Conservation (phyloP, 2,329 filamentous ascomycete genomes). For the Aspergillus sp. region DNA sequence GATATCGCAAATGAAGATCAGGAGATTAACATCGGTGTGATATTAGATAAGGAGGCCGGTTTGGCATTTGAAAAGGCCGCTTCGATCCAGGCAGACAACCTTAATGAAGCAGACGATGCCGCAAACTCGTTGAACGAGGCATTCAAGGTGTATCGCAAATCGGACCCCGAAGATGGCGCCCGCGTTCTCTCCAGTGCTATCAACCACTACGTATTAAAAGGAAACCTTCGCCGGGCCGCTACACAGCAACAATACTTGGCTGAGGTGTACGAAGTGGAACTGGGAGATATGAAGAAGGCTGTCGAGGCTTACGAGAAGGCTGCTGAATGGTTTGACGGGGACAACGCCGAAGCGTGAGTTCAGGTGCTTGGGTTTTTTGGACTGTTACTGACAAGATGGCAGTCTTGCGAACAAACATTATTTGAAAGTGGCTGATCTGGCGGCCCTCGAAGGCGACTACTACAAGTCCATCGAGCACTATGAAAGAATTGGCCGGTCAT, state of each 20-base stretch:
- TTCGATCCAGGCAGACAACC: slow-evolving; percentile 67
- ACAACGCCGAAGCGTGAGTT: slow-evolving; percentile 69
- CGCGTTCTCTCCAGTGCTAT: slow-evolving; percentile 74
- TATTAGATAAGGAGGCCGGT: slow-evolving; percentile 72
- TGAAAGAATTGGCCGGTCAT: slow-evolving; percentile 72
- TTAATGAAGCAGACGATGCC: slow-evolving; percentile 88
- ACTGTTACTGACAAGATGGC: neutral
- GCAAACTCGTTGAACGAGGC: slow-evolving; percentile 84
- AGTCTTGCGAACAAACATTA: slow-evolving; percentile 89
- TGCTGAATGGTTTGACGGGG: slow-evolving; percentile 80
- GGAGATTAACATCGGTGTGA: slow-evolving; percentile 1
- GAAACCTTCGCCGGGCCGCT: slow-evolving; percentile 85
- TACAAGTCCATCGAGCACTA: slow-evolving; percentile 73
- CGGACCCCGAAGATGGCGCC: slow-evolving; percentile 74
- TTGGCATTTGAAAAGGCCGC: slow-evolving; percentile 81
- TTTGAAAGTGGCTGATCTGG: slow-evolving; percentile 84
- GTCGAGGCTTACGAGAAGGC: slow-evolving; percentile 78
- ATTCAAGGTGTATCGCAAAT: slow-evolving; percentile 89
- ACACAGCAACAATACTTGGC: slow-evolving; percentile 84
- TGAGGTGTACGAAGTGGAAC: slow-evolving; percentile 75
- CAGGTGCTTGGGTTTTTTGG: neutral
- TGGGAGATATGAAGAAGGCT: slow-evolving; percentile 71
- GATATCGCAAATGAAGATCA: neutral
- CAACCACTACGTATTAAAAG: slow-evolving; percentile 77
- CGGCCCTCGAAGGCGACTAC: slow-evolving; percentile 76